Percentiles rank a stretch among this genome's conserved stretches.
Conservation (phyloP, 169 alveolate genomes). For the Theileria parva region DNA sequence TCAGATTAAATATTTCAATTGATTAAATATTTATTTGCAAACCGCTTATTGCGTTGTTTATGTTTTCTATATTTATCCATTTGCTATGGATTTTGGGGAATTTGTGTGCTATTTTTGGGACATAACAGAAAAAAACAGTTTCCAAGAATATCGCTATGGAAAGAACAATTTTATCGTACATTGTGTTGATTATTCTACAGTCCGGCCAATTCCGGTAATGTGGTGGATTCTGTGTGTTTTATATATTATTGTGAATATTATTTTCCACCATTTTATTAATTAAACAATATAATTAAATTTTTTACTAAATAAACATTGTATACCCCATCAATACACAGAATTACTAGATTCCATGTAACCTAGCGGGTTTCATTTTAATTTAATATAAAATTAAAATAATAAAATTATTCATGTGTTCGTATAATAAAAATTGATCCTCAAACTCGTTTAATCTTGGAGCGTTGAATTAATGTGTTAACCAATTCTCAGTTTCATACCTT, state of each 20-base stretch:
- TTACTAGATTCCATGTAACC: neutral
- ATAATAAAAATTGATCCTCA: neutral
- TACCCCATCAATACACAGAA: neutral
- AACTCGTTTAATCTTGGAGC: neutral
- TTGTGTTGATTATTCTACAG: neutral
- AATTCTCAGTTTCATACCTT: too few species aligned
- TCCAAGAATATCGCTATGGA: constrained; percentile 53
- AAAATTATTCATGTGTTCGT: neutral
- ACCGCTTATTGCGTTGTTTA: constrained; percentile 69
- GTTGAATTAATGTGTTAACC: neutral
- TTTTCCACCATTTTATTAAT: neutral
- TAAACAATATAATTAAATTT: neutral
- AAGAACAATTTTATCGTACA: constrained; percentile 37
- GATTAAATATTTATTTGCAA: neutral
- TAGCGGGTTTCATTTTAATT: neutral
- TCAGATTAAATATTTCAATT: neutral
- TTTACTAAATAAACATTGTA: neutral
- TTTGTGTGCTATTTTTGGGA: constrained; percentile 48
- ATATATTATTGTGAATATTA: neutral
- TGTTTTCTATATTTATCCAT: constrained; percentile 48
- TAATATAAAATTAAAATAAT: too few species aligned
- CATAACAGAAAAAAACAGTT: constrained; percentile 52
- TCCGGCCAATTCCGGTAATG: neutral
- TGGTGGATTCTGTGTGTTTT: neutral
- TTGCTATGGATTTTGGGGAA: constrained; percentile 24